A percentile compares a stretch with the other conserved stretches of the same genome.
These are phyloP conservation scores for Eucalyptus tenuipes DNA, from an alignment of 345 rosid genomes.

Conservation along the genomic window DNA sequence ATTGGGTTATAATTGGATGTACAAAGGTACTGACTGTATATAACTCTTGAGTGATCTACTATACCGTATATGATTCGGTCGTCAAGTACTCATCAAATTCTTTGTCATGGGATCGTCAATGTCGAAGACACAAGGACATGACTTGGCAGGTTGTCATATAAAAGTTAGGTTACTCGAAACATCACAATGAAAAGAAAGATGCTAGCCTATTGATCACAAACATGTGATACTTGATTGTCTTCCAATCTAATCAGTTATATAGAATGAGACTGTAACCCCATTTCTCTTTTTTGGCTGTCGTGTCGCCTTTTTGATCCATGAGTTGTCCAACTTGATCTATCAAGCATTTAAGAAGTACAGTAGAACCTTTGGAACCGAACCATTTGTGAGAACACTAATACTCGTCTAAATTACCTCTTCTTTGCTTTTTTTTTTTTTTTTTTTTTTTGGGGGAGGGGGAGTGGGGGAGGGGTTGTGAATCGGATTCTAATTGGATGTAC, in stretches of 20 bases:
- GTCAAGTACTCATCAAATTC: neutral
- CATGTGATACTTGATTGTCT: neutral
- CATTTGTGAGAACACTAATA: neutral
- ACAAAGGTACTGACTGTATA: neutral
- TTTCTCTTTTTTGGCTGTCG: neutral
- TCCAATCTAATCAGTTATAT: neutral
- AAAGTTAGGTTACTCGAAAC: neutral
- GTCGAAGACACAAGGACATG: neutral
- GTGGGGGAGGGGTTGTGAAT: neutral
- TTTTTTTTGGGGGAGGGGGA: neutral
- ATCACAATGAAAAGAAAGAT: neutral
- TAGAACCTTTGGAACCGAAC: neutral
- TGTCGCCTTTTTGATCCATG: neutral
- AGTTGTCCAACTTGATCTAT: neutral
- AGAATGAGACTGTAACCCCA: neutral
- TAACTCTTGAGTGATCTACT: neutral
- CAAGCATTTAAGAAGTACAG: neutral
- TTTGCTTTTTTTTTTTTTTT: neutral
- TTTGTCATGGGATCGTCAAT: neutral
- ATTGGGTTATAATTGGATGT: neutral
- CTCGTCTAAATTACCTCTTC: neutral
- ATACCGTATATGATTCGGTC: neutral
- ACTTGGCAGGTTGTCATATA: neutral
- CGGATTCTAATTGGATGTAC: neutral
- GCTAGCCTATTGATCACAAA: neutral